Conservation (phyloP, 129 eudicot genomes). For the Kitagawia praeruptora region DNA sequence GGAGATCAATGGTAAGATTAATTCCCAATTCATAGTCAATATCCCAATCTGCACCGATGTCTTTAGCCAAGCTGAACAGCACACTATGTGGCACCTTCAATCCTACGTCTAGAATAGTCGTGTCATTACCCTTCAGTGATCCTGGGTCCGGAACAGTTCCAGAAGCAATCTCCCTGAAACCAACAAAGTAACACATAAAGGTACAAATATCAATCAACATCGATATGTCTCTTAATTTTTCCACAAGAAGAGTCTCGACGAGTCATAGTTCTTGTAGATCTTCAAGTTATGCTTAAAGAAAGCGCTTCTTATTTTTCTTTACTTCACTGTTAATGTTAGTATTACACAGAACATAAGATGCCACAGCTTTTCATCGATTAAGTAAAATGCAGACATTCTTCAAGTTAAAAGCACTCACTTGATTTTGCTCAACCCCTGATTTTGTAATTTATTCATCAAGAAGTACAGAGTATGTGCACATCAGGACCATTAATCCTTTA, state of each 20-base stretch:
- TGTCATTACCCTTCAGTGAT: conserved; percentile 49
- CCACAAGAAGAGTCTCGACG: background rate
- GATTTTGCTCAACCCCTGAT: background rate
- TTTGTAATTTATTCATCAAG: too few species aligned
- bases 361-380: background rate
- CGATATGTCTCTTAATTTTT: background rate
- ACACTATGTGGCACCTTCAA: conserved; percentile 71
- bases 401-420: background rate
- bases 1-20: conserved; percentile 53
- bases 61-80: conserved; percentile 48
- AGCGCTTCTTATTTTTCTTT: background rate
- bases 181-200: background rate
- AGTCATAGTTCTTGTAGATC: background rate
- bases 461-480: background rate
- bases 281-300: too few species aligned
- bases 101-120: conserved; percentile 49
- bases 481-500: too few species aligned
- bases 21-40: conserved; percentile 56
- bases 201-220: background rate
- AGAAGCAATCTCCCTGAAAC: conserved; percentile 51
- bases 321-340: background rate
- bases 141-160: conserved; percentile 90
- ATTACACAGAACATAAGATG: background rate
- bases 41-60: conserved; percentile 82
- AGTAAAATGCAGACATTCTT: background rate